Evolutionary conservation across 1,284 basidiomycete genomes (phyloP).

Genomic region (Austropuccinia psidii): DNA sequence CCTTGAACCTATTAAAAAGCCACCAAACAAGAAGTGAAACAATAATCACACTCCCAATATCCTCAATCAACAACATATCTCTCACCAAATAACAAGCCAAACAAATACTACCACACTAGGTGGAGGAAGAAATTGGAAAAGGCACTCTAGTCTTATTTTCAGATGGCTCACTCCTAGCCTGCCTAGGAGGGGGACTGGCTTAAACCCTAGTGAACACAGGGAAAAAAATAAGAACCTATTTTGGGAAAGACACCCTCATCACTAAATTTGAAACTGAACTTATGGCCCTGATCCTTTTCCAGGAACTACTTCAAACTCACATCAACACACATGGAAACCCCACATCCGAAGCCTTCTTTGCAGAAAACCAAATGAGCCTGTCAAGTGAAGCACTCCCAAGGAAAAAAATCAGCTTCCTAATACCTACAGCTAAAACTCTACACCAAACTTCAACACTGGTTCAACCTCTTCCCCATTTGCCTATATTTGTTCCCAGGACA

Average conservation of each 20-base stretch:
- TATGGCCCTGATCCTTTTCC: too few species aligned
- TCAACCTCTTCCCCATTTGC: too few species aligned
- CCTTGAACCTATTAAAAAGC: not conserved
- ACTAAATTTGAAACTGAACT: not conserved
- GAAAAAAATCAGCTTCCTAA: too few species aligned
- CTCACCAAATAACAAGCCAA: not conserved
- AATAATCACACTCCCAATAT: not conserved
- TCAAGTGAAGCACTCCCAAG: too few species aligned
- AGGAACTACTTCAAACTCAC: too few species aligned
- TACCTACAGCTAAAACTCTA: too few species aligned
- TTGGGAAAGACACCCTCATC: not conserved
- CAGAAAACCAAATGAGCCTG: too few species aligned
- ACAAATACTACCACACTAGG: not conserved
- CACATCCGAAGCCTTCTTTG: too few species aligned
- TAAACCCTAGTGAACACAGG: not conserved
- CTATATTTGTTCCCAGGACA: too few species aligned
- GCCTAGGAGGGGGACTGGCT: not conserved
- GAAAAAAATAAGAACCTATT: not conserved
- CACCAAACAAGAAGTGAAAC: not conserved
- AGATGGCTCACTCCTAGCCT: not conserved
- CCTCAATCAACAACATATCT: not conserved
- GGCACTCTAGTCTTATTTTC: not conserved
- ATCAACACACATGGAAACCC: too few species aligned
- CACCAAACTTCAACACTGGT: too few species aligned
- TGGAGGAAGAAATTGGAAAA: not conserved